Percentiles rank a stretch among this genome's conserved stretches.
phyloP scores from a whole-genome alignment of 202 grass and related monocot species.

The Carex arenaria region DNA sequence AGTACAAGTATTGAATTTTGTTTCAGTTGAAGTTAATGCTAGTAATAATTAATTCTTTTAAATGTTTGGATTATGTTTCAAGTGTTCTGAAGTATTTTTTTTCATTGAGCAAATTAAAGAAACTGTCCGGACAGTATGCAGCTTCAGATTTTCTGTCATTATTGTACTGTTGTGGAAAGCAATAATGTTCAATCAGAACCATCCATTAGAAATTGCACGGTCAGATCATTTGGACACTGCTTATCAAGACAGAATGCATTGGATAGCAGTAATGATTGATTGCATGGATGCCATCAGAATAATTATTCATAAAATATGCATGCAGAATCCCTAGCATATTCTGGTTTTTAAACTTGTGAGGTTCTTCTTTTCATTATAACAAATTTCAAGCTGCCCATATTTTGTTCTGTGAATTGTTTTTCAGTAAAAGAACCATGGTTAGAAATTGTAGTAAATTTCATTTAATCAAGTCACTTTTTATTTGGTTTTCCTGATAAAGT shows the following conservation, averaged over 20 bases:
- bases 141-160: background rate
- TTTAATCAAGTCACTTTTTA: background rate
- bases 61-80: background rate
- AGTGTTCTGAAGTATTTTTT: background rate
- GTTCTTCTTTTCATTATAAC: background rate
- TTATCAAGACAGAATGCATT: background rate
- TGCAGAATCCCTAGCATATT: background rate
- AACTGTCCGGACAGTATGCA: background rate
- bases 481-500: background rate
- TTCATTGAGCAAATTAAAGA: background rate
- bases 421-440: background rate
- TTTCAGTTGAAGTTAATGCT: background rate
- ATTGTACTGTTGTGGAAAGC: background rate
- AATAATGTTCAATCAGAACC: background rate
- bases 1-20: background rate
- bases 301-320: background rate
- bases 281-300: background rate
- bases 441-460: background rate
- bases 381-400: background rate
- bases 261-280: background rate
- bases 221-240: background rate
- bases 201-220: background rate
- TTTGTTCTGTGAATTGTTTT: background rate
- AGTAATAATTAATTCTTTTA: constrained; percentile 4
- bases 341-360: background rate